Conservation (phyloP, 106 monocot genomes). For the Phalaenopsis equestris region DNA sequence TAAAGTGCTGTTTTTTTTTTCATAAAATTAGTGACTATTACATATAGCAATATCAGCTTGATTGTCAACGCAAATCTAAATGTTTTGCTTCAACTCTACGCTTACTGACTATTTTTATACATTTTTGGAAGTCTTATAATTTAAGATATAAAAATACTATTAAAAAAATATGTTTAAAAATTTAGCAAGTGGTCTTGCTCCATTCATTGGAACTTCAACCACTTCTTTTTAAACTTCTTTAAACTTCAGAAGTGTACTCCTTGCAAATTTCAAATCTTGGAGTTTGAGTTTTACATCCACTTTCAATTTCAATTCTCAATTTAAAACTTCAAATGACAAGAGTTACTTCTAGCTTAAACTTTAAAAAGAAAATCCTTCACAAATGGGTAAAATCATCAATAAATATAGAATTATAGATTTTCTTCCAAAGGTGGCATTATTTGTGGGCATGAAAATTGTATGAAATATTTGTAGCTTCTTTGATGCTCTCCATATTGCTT, state of each 20-base stretch:
- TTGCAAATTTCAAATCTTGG: not conserved
- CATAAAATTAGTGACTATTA: too few relatives aligned
- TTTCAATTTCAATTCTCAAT: constrained; percentile 4
- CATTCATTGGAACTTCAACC: too few relatives aligned
- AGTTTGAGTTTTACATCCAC: constrained; percentile 2
- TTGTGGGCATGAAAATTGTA: not conserved
- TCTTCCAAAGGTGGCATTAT: not conserved
- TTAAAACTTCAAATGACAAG: constrained; percentile 3
- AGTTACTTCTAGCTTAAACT: constrained; percentile 4
- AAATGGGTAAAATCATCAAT: constrained; percentile 3
- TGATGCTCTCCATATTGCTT: not conserved
- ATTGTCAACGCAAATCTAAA: too few relatives aligned
- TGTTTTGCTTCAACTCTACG: too few relatives aligned
- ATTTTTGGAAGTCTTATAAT: too few relatives aligned
- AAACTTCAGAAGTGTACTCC: constrained; percentile 4
- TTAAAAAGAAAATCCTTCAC: constrained; percentile 13
- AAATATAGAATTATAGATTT: not conserved
- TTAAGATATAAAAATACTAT: too few relatives aligned
- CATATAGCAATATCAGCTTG: too few relatives aligned
- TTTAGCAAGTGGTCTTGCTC: too few relatives aligned
- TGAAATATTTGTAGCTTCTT: constrained; percentile 5
- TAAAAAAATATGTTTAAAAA: too few relatives aligned
- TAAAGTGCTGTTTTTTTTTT: too few relatives aligned
- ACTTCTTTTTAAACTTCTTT: not conserved
- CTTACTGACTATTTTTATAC: too few relatives aligned